Base-by-base conservation (phyloP, 2,329 filamentous ascomycete genomes). In the Myriangium duriaei region DNA sequence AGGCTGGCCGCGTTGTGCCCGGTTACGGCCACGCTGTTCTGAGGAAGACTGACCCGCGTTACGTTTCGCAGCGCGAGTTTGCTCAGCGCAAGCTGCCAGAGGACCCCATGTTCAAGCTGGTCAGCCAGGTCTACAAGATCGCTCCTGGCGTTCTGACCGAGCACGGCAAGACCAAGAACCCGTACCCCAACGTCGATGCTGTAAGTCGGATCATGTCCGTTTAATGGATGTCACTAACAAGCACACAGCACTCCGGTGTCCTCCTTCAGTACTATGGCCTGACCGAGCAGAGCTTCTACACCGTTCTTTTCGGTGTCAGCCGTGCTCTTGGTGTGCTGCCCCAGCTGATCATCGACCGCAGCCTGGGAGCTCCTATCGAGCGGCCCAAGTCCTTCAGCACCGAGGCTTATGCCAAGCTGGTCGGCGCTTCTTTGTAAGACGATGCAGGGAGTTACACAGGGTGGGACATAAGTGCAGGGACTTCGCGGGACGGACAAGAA, bases 161-260 rank as follows among this genome's bases (percentile, higher is more conserved):
- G 79, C 91, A 98, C 73, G 91, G 91, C 71, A 98, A 98, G 84
- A 96, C 88, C 74, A 96, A 96, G 83, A 95, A 96, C 82, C 88
- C 88, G 51, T 96, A 75, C 76, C 91, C 91, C 67, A 96, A 96
- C 72, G 87, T 96, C 58, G 88, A 96, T 60, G 87, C 88, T 58
- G 63, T 67, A 59, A 59, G 61, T 57, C 40, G 30, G 16, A 26
- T 35, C 3, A 5, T 9, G 10, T 13, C 48, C 26, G 9, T 16
- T 4, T 14, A 21, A n/a, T n/a, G n/a, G 11, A 10, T 2, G 30
- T 32, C 30, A 26, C 32, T 38, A 28, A 43, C 16, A 39, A 39
- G 11, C 11, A 15, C 29, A 31, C 41, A 67, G 63, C 91, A 96
- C 81, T 95, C 87, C 19, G 91, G 91, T 74, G 91, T 98, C 51